Base-by-base conservation (phyloP, 2,329 filamentous ascomycete genomes). In the Setomelanomma holmii region DNA sequence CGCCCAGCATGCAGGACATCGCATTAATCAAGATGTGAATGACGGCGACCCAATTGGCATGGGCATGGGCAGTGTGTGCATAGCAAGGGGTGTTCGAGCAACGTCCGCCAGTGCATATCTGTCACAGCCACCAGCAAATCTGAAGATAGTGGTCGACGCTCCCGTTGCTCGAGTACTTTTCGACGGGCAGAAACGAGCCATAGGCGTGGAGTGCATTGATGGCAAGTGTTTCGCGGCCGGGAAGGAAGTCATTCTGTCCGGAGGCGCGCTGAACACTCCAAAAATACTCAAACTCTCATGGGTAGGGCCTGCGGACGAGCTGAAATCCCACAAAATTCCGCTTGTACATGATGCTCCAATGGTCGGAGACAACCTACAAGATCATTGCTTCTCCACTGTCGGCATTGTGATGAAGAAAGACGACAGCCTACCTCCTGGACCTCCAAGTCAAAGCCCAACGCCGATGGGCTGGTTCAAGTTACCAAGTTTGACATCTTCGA, bases 221-320 rank as follows among this genome's bases (percentile, higher is more conserved):
- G 36, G 42, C 1, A 19, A 12, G 12, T 38, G 33, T 27, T 10
- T 46, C 1, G 16, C 22, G 12, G 56, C 53, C 14, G 22, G 27
- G 4, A 51, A 52, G 20, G 60, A 63, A 45, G 61, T 64, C 24
- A 61, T 64, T 30, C 45, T 64, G 21, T 56, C 61, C 3, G 56
- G 42, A 4, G 85, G 85, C 4, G 79, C 83, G 1, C 87, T 83
- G 68, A 84, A 87, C 69, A 80, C 80, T 1, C 84, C 85, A 2
- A 85, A 88, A 69, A 67, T 89, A 4, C 80, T 89, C 5, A 83
- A 85, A 72, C 79, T 88, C 1, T 83, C 79, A 45, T 86, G 86
- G 5, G 79, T 89, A 24, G 86, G 86, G 0, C 84, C 84, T 0
- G 61, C 70, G 4, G 61, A 72, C 0, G 79, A 85, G 53, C 79